phyloP scores from a whole-genome alignment of 2,329 filamentous ascomycete species.

The Trichophyton schoenleinii region DNA sequence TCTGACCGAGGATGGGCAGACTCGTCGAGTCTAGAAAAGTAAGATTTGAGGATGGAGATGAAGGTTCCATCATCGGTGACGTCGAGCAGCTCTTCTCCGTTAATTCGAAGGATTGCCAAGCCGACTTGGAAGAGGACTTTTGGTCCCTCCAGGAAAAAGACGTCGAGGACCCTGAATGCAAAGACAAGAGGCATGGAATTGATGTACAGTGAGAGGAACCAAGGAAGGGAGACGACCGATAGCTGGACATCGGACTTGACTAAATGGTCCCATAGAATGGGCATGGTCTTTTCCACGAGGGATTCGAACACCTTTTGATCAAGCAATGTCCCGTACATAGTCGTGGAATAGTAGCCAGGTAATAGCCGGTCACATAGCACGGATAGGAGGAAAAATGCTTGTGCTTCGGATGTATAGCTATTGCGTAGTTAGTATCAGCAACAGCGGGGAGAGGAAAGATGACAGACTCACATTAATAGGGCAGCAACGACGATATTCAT shows the following conservation, averaged over 20 bases:
- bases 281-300: constrained; percentile 97
- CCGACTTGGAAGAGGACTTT: constrained; percentile 97
- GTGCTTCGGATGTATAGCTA: constrained; percentile 86
- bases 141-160: constrained; percentile 95
- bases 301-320: constrained; percentile 97
- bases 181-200: constrained; percentile 99
- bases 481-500: constrained; percentile 99
- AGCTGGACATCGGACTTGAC: constrained; percentile 93
- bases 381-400: constrained; percentile 90
- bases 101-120: constrained; percentile 90
- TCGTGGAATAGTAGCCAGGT: constrained; percentile 94
- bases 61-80: constrained; percentile 91
- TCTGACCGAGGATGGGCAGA: constrained; percentile 92
- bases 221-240: constrained; percentile 90
- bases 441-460: constrained; percentile 16
- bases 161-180: constrained; percentile 88
- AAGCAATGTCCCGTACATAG: constrained; percentile 95
- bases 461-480: constrained; percentile 59
- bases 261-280: constrained; percentile 95
- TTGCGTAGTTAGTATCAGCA: constrained; percentile 18
- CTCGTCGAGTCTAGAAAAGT: constrained; percentile 86
- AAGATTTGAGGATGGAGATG: constrained; percentile 88
- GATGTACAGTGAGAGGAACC: constrained; percentile 96
- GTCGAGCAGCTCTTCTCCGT: constrained; percentile 89
- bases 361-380: constrained; percentile 83